Evolutionary conservation across 208 protist species (phyloP), one percentile per base, ranked within the genome.

Genomic region (Tritrichomonas foetus): DNA sequence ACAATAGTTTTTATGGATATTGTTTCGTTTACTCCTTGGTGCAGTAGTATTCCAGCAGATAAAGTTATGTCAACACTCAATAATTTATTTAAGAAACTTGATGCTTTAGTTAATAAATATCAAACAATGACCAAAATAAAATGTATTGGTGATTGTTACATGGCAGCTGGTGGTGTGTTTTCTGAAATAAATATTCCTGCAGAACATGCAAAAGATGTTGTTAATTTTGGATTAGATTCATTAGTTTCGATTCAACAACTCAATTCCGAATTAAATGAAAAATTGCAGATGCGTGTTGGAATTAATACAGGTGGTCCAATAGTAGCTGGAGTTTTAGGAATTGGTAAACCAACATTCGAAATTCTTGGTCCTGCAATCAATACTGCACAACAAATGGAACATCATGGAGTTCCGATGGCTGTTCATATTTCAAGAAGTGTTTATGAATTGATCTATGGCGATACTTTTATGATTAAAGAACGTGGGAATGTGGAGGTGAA

Each of bases 241-340:
- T 27, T 84, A 53, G 13, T 3, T 53, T 2, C 74, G 27, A 13
- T 84, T 9, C 1, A 1, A 16, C 41, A 22, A 53, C 3, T 84
- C 1, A 84, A 84, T 53, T 14, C 25, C 3, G 44, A 84, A 84
- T 47, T 44, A 30, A 53, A 53, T 47, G 25, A 84, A 53, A 33
- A 3, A 1, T 44, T 84, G 5, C 3, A 53, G 25, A 84, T 84
- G 0, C 20, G 74, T 39, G 74, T 84, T n/a, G 74, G 74, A 53
- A 84, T 84, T 53, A 84, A 84, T 53, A 84, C 74, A 13, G 74
- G 74, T 53, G 74, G 74, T n/a, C 74, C 74, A 53, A 30, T 84
- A 0, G 44, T 84, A 16, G 74, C 74, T 53, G 74, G 74, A 33
- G 74, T 84, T 53, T n/a, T 84, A 25, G 74, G 74, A 20, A n/a